Percentiles rank a stretch among this genome's conserved stretches.
Conservation (phyloP, 805 yeast species). For the Tanozyma kutaoensis region DNA sequence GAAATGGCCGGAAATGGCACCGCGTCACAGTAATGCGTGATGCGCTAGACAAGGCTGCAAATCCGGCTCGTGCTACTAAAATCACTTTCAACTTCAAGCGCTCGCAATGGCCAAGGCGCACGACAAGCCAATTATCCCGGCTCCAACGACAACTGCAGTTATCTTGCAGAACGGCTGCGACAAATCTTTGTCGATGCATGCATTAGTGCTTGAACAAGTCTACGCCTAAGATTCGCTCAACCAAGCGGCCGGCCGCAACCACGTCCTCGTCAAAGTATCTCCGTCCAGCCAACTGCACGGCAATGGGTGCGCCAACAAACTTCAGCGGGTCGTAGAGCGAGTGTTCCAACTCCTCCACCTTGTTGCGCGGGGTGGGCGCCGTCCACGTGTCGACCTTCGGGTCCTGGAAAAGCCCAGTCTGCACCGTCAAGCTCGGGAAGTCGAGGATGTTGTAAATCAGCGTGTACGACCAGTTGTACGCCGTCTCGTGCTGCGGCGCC, state of each 20-base stretch:
- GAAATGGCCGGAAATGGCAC: too few relatives aligned
- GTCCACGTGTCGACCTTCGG: slow-evolving; percentile 35
- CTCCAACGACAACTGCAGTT: too few relatives aligned
- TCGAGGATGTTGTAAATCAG: slow-evolving; percentile 62
- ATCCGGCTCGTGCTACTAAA: too few relatives aligned
- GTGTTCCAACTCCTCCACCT: slow-evolving; percentile 35
- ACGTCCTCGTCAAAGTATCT: slow-evolving; percentile 47
- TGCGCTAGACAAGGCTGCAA: too few relatives aligned
- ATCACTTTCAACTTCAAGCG: too few relatives aligned
- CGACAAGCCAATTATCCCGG: too few relatives aligned
- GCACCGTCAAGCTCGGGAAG: slow-evolving; percentile 52
- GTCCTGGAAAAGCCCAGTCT: slow-evolving; percentile 50
- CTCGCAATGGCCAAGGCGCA: too few relatives aligned
- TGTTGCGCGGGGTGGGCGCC: slow-evolving; percentile 19
- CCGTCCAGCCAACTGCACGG: slow-evolving; percentile 39
- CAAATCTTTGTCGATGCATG: too few relatives aligned
- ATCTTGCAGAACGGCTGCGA: too few relatives aligned
- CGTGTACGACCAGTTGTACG: slow-evolving; percentile 74
- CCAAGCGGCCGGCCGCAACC: slow-evolving; percentile 25
- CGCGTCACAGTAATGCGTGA: too few relatives aligned
- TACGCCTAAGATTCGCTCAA: too few relatives aligned
- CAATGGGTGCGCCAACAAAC: slow-evolving; percentile 41
- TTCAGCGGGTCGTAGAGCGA: slow-evolving; percentile 32
- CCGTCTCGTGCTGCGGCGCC: slow-evolving; percentile 53
- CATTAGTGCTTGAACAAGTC: too few relatives aligned